Evolutionary conservation across 164 flowering plant genomes (phyloP).

Genomic region (Magnolia changhungtana): DNA sequence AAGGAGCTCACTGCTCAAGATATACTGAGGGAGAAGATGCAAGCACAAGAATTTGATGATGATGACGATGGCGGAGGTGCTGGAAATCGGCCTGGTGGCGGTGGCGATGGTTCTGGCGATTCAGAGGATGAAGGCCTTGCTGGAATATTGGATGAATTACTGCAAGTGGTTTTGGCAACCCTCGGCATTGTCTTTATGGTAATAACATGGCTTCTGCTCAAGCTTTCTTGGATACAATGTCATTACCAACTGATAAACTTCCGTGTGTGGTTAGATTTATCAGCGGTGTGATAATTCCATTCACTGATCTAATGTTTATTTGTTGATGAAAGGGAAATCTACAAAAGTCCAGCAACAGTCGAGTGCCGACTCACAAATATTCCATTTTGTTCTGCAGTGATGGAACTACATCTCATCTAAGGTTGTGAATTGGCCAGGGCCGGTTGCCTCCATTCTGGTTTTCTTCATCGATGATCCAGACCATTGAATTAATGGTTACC

Average conservation of each 20-base stretch:
- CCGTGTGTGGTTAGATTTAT: not conserved
- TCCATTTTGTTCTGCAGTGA: too few relatives aligned
- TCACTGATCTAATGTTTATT: not conserved
- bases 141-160: constrained; percentile 52
- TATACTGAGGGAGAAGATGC: constrained; percentile 58
- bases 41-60: constrained; percentile 50
- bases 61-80: constrained; percentile 45
- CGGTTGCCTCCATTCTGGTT: too few relatives aligned
- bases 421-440: too few relatives aligned
- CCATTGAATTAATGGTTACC: too few relatives aligned
- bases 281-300: not conserved
- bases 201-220: constrained; percentile 9
- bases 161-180: constrained; percentile 72
- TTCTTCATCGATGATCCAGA: too few relatives aligned
- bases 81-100: constrained; percentile 34
- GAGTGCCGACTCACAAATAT: too few relatives aligned
- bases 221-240: not conserved
- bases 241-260: not conserved
- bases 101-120: constrained; percentile 34
- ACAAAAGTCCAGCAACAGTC: not conserved
- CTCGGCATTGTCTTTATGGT: constrained; percentile 64
- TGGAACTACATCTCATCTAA: too few relatives aligned
- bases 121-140: constrained; percentile 48
- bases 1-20: constrained; percentile 57
- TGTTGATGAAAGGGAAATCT: not conserved